Evolutionary conservation across 78 protist genomes (phyloP), one percentile per base, ranked within the genome.

Genomic region (Dictyostelium firmibasis): DNA sequence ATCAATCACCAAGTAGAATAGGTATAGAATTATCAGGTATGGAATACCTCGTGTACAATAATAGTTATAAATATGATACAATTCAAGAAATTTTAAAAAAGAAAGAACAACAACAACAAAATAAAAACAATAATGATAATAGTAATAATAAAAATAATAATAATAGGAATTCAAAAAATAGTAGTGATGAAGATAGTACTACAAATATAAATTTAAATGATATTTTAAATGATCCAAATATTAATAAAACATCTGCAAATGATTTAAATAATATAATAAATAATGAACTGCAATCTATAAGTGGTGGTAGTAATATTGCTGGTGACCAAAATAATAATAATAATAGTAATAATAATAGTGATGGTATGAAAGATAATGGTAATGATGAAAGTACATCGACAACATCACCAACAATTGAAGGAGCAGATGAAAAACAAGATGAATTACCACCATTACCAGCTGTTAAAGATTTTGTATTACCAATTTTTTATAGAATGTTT

Each of bases 21-120:
- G 18, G 70, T 6, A 74, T 92, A 6, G 57, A 67, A 18, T 64
- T 92, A 44, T 69, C 77, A 38, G 96, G 96, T 78, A n/a, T 94
- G 57, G 96, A 94, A 50, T 94, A 86, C 27, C 36, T 94, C 0
- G 81, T 94, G 1, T 94, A 86, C 23, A 94, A 94, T 44, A 94
- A 85, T 70, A 81, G 91, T 60, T 67, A 44, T 10, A 75, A 69
- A 60, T 94, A 94, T 84, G 96, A 94, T 69, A 60, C 81, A n/a
- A 84, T 94, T 16, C 60, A 79, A 67, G 69, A 79, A n/a, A 44
- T 94, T 38, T 25, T 94, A 23, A 41, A 81, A 38, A 57, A 67
- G 25, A 78, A 60, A 50, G 13, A 36, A 76, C 78, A 67, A 25
- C 74, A 64, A 64, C 74, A 64, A 64, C 29, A 62, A 62, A 10